Evolutionary conservation across 805 yeast genomes (phyloP), one percentile per base, ranked within the genome.

Genomic region (Metschnikowia henanensis): DNA sequence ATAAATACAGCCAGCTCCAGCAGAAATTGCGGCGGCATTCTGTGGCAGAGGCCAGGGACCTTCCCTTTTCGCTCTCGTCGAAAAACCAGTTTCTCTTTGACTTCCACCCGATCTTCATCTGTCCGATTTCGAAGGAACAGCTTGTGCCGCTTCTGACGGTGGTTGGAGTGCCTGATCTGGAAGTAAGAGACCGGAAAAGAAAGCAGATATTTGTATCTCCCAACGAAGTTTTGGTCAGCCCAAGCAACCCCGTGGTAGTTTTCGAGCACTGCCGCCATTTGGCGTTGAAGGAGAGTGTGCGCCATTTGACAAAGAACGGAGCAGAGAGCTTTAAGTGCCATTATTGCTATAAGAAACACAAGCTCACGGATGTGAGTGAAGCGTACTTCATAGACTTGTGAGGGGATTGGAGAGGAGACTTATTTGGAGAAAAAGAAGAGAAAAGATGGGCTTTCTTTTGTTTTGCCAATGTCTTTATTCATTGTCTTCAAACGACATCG

Each of bases 81-180:
- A 55, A 67, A 12, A 65, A 62, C 50, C 52, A 70, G 41, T 68
- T 69, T 41, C 54, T 70, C 21, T 71, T 71, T 55, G 60, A 62
- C 26, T 64, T 65, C 52, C 76, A 71, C 53, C 74, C 75, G 4
- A 69, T 71, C 10, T 71, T 71, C 53, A 68, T 70, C n/a, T 71
- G 76, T 49, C 75, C 76, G 4, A 69, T 71, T 10, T 65, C 75
- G 4, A 68, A 70, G 47, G 76, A 71, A 43, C 75, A 71, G 45
- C 49, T 68, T 20, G 53, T 68, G 29, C 76, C 76, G 13, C 56
- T 66, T 12, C 61, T 53, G 9, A 30, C 42, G 21, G 41, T 35
- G 31, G 35, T 21, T 5, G 28, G 35, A 15, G 34, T 37, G n/a
- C 17, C 46, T 13, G 50, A 52, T 19, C 49, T 41, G 16, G 58